Conservation (phyloP, 2,329 filamentous ascomycete species). For the Fusarium phyllophilum region DNA sequence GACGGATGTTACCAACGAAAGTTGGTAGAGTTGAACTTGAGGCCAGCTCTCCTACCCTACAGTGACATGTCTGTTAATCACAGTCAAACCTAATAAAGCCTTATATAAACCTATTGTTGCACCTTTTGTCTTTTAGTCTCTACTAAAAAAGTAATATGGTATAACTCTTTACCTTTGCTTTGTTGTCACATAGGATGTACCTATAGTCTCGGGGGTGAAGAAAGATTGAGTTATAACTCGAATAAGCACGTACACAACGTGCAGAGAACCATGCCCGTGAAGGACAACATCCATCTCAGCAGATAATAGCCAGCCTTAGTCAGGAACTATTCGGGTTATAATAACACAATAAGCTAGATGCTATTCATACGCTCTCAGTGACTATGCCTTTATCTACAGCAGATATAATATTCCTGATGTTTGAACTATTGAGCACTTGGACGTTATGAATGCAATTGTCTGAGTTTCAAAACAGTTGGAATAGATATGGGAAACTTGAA, state of each 20-base stretch:
- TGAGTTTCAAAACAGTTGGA: background rate
- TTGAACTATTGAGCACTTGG: background rate
- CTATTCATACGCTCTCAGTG: background rate
- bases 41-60: background rate
- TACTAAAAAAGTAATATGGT: background rate
- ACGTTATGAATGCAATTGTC: background rate
- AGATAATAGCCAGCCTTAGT: background rate
- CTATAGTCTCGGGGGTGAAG: background rate
- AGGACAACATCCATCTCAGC: background rate
- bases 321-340: no score
- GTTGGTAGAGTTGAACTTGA: background rate
- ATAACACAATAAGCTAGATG: no score
- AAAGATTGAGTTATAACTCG: background rate
- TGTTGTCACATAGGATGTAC: background rate
- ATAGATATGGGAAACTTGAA: no score
- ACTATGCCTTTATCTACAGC: background rate
- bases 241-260: background rate
- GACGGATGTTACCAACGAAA: background rate
- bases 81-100: background rate
- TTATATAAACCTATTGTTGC: background rate
- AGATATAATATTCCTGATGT: no score
- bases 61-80: background rate
- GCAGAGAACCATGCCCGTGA: background rate
- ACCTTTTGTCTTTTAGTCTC: no score
- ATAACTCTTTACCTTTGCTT: no score